Evolutionary conservation across 345 rosid species (phyloP), one percentile per base, ranked within the genome.

Genomic region (Linum tenue): DNA sequence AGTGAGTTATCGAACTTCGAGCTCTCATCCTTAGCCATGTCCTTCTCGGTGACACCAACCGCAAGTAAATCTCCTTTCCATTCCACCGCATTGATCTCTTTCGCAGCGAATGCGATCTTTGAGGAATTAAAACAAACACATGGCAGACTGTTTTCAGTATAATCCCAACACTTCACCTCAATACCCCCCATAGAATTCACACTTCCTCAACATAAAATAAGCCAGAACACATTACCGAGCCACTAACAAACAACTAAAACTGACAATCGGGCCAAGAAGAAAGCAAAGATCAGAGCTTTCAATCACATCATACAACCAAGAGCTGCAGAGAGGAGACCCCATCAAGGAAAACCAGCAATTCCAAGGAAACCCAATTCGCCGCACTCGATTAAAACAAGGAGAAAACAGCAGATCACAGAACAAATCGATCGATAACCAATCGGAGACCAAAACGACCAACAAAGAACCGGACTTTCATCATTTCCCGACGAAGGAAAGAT

Each of bases 1-100:
- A 86, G 82, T 40, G 87, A 76, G 72, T 94, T 94, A 68, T 77
- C 79, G 60, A 90, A 94, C 82, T 85, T 85, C 0, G 84, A 81
- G 64, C 53, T 76, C 9, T 68, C 84, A 63, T 84, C 85, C 78
- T 79, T 90, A 1, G 64, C 55, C 82, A 88, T 72, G 37, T 94
- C 99, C 77, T 85, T 82, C 87, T 90, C 99, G 4, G 97, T 86
- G 43, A 86, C 92, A 60, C 97, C 96, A 39, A 94, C 95, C 0
- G 83, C 78, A 55, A 90, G 88, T 36, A 94, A 69, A 68, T 94
- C 97, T 22, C 97, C 97, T 73, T 88, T 90, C 99, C 99, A 94
- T 71, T 83, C 91, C 39, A 64, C 79, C 31, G 75, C 88, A 56
- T 83, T 89, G 70, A 80, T 72, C 70, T 90, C 96, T 76, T 86